Evolutionary conservation across 805 yeast species (phyloP).

Genomic region (Candida takata): DNA sequence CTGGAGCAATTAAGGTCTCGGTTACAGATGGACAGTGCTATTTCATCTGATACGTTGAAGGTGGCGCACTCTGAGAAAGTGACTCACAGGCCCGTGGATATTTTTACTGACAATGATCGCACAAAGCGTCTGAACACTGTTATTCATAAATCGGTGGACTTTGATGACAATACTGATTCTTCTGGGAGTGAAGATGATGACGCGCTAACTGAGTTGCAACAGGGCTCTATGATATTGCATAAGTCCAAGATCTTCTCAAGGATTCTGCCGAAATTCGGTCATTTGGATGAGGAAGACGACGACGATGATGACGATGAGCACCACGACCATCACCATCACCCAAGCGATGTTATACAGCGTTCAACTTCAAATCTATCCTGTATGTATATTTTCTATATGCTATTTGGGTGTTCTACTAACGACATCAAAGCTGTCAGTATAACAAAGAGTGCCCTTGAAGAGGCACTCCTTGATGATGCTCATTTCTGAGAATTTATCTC

Average conservation of each 20-base stretch:
- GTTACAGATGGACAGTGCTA: conserved; percentile 14
- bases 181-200: neutral
- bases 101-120: too few relatives aligned
- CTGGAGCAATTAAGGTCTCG: conserved; percentile 19
- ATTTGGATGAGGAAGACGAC: conserved; percentile 16
- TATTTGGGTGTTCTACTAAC: conserved; percentile 5
- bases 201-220: neutral
- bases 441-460: conserved; percentile 35
- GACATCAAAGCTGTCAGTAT: conserved; percentile 24
- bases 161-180: too few relatives aligned
- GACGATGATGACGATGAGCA: conserved; percentile 6
- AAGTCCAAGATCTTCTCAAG: conserved; percentile 20
- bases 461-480: conserved; percentile 31
- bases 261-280: conserved; percentile 13
- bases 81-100: too few relatives aligned
- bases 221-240: conserved; percentile 19
- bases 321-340: conserved; percentile 4
- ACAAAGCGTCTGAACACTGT: too few relatives aligned
- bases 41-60: neutral
- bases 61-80: too few relatives aligned
- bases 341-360: too few relatives aligned
- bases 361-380: conserved; percentile 28
- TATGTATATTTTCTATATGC: conserved; percentile 8
- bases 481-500: conserved; percentile 17
- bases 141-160: too few relatives aligned